A percentile compares a stretch with the other conserved stretches of the same genome.
phyloP scores from a whole-genome alignment of 2,329 filamentous ascomycete genomes.

The Cercospora canescens region DNA sequence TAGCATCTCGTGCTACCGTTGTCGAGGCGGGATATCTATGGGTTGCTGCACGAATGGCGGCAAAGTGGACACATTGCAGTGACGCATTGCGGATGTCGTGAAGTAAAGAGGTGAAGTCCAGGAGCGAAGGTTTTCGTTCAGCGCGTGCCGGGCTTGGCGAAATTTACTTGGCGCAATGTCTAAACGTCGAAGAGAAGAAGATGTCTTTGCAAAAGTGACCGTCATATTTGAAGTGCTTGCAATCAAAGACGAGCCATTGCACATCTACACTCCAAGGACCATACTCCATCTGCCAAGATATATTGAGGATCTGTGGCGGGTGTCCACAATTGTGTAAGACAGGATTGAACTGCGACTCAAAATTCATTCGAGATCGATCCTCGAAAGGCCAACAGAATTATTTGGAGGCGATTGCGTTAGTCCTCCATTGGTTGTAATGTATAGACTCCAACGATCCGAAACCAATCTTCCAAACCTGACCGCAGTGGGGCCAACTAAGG shows the following conservation, averaged over 20 bases:
- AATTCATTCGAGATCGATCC: background rate
- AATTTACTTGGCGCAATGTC: background rate
- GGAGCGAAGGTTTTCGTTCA: background rate
- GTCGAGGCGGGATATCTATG: constrained; percentile 25
- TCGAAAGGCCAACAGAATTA: background rate
- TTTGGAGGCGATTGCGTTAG: background rate
- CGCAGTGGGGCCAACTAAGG: constrained; percentile 9
- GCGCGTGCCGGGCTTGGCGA: background rate
- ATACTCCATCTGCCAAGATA: too few species aligned
- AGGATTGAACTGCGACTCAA: background rate
- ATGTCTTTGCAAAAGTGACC: background rate
- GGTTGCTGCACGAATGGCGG: background rate
- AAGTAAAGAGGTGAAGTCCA: background rate
- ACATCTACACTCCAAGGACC: too few species aligned
- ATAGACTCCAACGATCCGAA: constrained; percentile 11
- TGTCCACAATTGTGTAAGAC: too few species aligned
- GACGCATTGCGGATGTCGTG: background rate
- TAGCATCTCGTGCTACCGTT: constrained; percentile 27
- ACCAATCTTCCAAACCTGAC: constrained; percentile 4
- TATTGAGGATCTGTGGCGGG: too few species aligned
- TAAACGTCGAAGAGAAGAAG: background rate
- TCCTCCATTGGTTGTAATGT: constrained; percentile 2
- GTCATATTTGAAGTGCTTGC: background rate
- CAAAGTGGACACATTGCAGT: background rate
- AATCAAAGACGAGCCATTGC: background rate